Evolutionary conservation across 2,329 filamentous ascomycete species (phyloP), one percentile per base, ranked within the genome.

Genomic region (Daldinia sp.): DNA sequence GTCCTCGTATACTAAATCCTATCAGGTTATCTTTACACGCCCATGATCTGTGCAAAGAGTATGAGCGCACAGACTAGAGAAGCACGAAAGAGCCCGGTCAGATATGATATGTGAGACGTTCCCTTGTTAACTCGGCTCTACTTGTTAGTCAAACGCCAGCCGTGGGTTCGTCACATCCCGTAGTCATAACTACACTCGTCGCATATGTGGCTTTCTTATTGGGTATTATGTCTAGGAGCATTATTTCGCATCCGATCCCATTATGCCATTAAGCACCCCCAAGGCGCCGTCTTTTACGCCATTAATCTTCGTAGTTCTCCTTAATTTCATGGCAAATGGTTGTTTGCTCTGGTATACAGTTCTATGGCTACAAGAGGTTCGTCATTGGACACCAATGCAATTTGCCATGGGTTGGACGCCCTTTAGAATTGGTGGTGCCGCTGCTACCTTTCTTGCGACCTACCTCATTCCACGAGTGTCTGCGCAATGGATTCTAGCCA

Each of bases 301-400:
- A 0, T 64, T 84, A 2, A 74, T 83, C 2, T 68, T 80, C 2
- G 79, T 81, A 8, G 77, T 81, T 1, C 70, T 83, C 5, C 15
- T 64, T 3, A 64, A 60, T 23, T 60, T 80, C 70, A 84, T 83
- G 81, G 74, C 78, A 0, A 74, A 81, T 11, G 81, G 81, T 0
- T 82, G 80, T n/a, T 70, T 77, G 0, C 70, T 82, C 6, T 85
- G 80, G 80, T 85, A 85, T 70, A 76, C 79, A 47, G 70, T 79
- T 1, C 71, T 79, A 3, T 84, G 80, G 80, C 71, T 80, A 27
- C 77, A 81, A 58, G 68, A 78, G 8, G 69, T 84, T 3, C 78
- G 81, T 10, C 68, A 77, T n/a, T 74, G 74, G 69, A 74, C 73
- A 1, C 73, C 80, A 1, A 71, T 85, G 2, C 69, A 79, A 9